Percentiles rank a stretch among this genome's conserved stretches.
Evolutionary conservation across 2,329 filamentous ascomycete species (phyloP).

Genomic region (Fusarium sp.): DNA sequence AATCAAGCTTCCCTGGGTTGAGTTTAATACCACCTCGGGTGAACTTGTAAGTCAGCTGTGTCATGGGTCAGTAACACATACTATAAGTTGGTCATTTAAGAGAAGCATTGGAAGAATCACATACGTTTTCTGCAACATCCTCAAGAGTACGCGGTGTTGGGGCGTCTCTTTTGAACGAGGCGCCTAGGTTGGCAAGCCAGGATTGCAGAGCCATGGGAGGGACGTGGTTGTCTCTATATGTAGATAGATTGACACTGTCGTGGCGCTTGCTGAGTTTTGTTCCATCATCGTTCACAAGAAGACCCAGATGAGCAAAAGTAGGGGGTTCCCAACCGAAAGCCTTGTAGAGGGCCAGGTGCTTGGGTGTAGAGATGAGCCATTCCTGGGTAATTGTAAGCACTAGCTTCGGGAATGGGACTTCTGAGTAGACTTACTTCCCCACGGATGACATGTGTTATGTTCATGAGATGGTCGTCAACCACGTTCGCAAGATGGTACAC

Average conservation of each 20-base stretch:
- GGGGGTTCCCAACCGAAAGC: constrained; percentile 82
- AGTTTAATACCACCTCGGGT: constrained; percentile 92
- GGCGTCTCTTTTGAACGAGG: constrained; percentile 49
- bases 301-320: constrained; percentile 82
- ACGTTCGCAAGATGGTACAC: constrained; percentile 99
- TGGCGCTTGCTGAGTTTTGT: constrained; percentile 91
- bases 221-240: constrained; percentile 62
- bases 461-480: constrained; percentile 94
- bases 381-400: constrained; percentile 65
- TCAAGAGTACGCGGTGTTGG: constrained; percentile 64
- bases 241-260: constrained; percentile 62
- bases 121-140: constrained; percentile 77
- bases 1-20: constrained; percentile 81
- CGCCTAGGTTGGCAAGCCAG: constrained; percentile 80
- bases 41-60: constrained; percentile 84
- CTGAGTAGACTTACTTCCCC: constrained; percentile 71
- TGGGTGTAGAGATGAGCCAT: constrained; percentile 95
- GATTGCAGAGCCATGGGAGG: constrained; percentile 73
- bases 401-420: not conserved
- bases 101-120: constrained; percentile 37
- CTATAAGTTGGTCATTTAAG: not conserved
- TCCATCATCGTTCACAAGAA: constrained; percentile 76
- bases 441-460: constrained; percentile 94
- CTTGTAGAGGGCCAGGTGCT: constrained; percentile 76
- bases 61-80: constrained; percentile 41